Conservation (phyloP, 768 basidiomycete species). For the Leccinum sublutescens region DNA sequence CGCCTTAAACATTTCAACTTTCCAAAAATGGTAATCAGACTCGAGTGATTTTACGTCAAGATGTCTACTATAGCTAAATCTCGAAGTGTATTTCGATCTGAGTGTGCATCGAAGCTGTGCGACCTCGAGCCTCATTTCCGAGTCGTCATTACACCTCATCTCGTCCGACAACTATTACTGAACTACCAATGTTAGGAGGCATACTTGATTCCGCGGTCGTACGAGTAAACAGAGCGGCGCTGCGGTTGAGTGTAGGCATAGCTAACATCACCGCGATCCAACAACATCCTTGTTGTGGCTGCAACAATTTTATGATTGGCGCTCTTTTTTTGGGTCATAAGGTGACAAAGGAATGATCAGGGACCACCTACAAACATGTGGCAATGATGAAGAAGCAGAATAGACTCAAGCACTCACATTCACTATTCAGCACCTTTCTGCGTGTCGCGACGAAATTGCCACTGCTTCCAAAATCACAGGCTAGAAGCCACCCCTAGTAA, state of each 20-base stretch:
- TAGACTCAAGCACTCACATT: not conserved
- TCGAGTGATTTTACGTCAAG: slow-evolving; percentile 19
- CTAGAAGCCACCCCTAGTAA: not conserved
- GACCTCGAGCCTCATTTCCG: not conserved
- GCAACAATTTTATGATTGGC: not conserved
- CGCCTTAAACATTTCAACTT: not conserved
- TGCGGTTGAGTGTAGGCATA: not conserved
- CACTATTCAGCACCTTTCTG: not conserved
- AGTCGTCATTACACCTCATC: not conserved
- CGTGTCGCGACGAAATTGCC: no score
- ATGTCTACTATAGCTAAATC: not conserved
- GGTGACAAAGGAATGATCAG: not conserved
- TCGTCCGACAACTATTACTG: not conserved
- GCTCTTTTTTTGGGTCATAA: not conserved
- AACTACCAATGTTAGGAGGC: not conserved
- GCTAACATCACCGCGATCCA: not conserved
- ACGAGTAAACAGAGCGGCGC: not conserved
- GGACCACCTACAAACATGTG: not conserved
- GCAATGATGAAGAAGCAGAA: not conserved
- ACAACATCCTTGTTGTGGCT: not conserved
- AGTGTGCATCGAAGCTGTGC: not conserved
- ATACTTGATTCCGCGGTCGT: not conserved
- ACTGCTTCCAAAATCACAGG: not conserved
- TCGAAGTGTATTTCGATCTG: not conserved
- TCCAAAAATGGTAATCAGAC: slow-evolving; percentile 18